Percentiles rank a stretch among this genome's conserved stretches.
phyloP scores from a whole-genome alignment of 2,329 filamentous ascomycete genomes.

The Blastomyces parvus region DNA sequence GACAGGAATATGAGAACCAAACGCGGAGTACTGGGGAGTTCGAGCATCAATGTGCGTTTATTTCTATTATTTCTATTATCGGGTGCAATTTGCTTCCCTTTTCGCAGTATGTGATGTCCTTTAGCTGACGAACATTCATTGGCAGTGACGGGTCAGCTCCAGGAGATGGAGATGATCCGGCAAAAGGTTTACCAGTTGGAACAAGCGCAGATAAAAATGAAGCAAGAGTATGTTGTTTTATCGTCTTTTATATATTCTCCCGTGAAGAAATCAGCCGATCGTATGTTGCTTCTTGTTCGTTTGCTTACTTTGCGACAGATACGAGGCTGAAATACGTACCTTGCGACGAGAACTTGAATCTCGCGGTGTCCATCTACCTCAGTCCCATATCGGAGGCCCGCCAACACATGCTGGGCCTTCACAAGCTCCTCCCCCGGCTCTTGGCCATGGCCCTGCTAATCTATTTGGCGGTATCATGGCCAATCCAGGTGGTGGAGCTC shows the following conservation, averaged over 20 bases:
- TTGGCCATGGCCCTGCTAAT: slow-evolving; percentile 80
- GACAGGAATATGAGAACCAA: slow-evolving; percentile 82
- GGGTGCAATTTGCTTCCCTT: neutral
- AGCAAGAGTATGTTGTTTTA: slow-evolving; percentile 68
- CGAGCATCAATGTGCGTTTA: slow-evolving; percentile 79
- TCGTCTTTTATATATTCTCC: neutral
- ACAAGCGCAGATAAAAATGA: slow-evolving; percentile 76
- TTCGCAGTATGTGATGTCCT: slow-evolving; percentile 18
- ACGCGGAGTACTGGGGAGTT: slow-evolving; percentile 73
- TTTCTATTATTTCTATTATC: neutral
- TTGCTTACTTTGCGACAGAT: slow-evolving; percentile 45
- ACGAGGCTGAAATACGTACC: slow-evolving; percentile 80
- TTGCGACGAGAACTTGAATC: slow-evolving; percentile 80
- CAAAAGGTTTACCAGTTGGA: slow-evolving; percentile 92
- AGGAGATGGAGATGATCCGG: slow-evolving; percentile 89
- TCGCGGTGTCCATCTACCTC: slow-evolving; percentile 53
- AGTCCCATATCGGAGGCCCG: slow-evolving; percentile 61
- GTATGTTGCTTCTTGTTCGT: neutral
- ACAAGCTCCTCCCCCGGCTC: slow-evolving; percentile 72
- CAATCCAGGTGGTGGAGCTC: slow-evolving; percentile 73
- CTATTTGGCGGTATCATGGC: slow-evolving; percentile 95
- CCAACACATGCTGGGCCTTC: slow-evolving; percentile 70
- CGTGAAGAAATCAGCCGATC: neutral
- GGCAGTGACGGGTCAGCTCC: slow-evolving; percentile 76
- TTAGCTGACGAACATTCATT: slow-evolving; percentile 22